A percentile compares a stretch with the other conserved stretches of the same genome.
Evolutionary conservation across 2,329 filamentous ascomycete species (phyloP).

Genomic region (Cryphonectria japonica): DNA sequence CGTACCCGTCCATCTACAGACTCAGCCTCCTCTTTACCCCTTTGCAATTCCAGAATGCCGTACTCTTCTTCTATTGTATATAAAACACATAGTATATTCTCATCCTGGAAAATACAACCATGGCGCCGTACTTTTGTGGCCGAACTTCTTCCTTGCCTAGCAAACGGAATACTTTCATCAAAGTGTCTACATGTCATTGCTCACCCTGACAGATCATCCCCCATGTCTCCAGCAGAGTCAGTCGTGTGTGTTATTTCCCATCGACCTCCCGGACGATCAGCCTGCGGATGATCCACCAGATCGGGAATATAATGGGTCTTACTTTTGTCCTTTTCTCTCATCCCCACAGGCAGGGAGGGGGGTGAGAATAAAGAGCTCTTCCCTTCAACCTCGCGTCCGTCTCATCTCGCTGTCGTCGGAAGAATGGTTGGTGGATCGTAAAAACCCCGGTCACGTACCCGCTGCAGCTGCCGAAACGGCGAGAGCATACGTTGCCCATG

Average conservation of each 20-base stretch:
- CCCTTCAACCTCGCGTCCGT: conserved; percentile 14
- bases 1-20: background rate
- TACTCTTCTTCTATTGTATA: background rate
- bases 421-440: conserved; percentile 19
- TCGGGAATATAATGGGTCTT: background rate
- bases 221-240: background rate
- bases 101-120: no score
- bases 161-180: no score
- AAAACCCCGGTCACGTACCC: conserved; percentile 7
- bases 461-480: background rate
- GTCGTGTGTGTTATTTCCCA: background rate
- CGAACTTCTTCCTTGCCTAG: background rate
- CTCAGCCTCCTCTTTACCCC: background rate
- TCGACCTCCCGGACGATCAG: background rate
- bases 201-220: background rate
- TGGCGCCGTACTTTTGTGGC: background rate
- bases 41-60: background rate
- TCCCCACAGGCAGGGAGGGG: background rate
- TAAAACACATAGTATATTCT: background rate
- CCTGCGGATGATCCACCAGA: background rate
- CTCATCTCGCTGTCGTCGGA: conserved; percentile 17
- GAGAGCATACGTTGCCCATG: background rate
- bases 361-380: background rate
- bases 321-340: background rate
- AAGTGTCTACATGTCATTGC: background rate